A percentile compares a stretch with the other conserved stretches of the same genome.
Conservation (phyloP, 768 basidiomycete genomes). For the Lyophyllum semitale region DNA sequence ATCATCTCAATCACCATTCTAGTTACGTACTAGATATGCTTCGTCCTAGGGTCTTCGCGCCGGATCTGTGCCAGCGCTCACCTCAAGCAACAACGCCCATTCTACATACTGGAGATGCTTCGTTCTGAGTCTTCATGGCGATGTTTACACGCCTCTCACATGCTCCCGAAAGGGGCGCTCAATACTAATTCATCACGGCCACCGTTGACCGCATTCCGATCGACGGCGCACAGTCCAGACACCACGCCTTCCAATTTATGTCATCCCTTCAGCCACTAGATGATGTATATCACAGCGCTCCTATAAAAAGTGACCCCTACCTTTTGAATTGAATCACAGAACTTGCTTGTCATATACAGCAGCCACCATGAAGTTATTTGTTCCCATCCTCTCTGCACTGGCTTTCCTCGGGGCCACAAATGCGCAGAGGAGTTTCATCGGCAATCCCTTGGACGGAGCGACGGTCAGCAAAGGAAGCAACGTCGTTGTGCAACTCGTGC, state of each 20-base stretch:
- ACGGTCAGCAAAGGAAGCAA: constrained; percentile 26
- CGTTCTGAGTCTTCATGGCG: too few species aligned
- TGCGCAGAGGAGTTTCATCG: constrained; percentile 29
- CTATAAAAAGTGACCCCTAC: not conserved
- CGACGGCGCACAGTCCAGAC: not conserved
- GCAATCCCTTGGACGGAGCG: constrained; percentile 28
- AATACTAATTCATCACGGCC: not conserved
- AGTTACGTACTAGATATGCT: too few species aligned
- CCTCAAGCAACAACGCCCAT: too few species aligned
- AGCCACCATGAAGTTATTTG: constrained; percentile 13
- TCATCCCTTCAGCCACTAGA: not conserved
- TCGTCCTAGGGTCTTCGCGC: too few species aligned
- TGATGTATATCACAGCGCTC: not conserved
- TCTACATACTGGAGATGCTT: too few species aligned
- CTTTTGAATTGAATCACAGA: not conserved
- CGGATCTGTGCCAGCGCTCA: too few species aligned
- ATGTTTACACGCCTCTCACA: not conserved
- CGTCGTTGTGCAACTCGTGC: constrained; percentile 36
- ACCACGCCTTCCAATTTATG: not conserved
- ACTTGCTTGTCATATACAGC: not conserved
- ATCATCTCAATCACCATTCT: too few species aligned
- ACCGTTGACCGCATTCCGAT: not conserved
- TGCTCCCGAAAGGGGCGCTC: not conserved
- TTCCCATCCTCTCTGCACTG: constrained; percentile 7
- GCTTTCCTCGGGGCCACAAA: constrained; percentile 6